Evolutionary conservation across 1,284 basidiomycete genomes (phyloP), one percentile per base, ranked within the genome.

Genomic region (Vanrija sp.): DNA sequence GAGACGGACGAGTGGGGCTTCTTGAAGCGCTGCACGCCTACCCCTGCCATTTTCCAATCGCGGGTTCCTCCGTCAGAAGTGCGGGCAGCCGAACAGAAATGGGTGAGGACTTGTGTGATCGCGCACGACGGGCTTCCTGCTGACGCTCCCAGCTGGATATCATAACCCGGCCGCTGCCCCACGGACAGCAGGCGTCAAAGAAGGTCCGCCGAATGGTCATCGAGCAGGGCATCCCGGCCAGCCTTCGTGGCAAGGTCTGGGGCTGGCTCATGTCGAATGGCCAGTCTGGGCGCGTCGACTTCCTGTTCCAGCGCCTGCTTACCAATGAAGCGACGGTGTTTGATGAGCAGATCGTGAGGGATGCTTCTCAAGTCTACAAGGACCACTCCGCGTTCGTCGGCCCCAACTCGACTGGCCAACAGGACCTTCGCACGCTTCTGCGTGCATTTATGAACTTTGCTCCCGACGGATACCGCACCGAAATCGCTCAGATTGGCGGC

Each of bases 241-340:
- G 85, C 7, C 85, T 95, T 16, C 80, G 91, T 20, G 92, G 89
- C 54, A 82, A 85, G 35, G 88, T 93, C 2, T 94, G 90, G 90
- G 83, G 83, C 0, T 75, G 72, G 44, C 86, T 87, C 70, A 73
- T 94, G 42, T 85, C 85, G 2, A 85, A 89, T 60, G 84, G 84
- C 56, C 85, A 86, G 65, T 83, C 82, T 2, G 83, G 85, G 39
- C 78, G 81, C 37, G 82, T 87, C 39, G 81, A 83, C 0, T 86
- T 85, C 0, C 79, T 93, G 18, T 93, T 89, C 75, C 67, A 77
- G 10, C 83, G 85, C 57, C 69, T 92, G 7, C 78, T 80, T 6
- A 78, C 81, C 55, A 77, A 88, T 44, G 84, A 82, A 15, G 77
- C 76, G 9, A 83, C 85, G 0, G 67, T 78, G 15, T 80, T 78